Evolutionary conservation across 768 basidiomycete species (phyloP), one percentile per base, ranked within the genome.

Genomic region (Tricholoma terreum): DNA sequence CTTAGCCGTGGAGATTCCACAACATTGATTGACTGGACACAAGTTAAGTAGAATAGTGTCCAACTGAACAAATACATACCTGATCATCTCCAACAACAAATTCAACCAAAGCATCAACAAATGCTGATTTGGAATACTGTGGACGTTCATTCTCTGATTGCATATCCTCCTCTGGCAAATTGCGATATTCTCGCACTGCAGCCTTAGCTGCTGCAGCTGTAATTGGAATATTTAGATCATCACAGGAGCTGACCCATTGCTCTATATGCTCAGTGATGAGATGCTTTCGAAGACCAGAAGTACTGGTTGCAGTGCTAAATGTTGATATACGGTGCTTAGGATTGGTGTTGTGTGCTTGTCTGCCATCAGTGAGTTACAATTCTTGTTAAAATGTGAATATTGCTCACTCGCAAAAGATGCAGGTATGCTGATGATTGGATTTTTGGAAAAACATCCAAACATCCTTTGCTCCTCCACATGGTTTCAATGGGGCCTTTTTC

Each of bases 11-110:
- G 50, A 22, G 31, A 65, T 46, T 69, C 67, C 38, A 71, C 59
- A 27, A 69, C 59, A 56, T 69, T 71, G 53, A 69, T 48, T 10
- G 68, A 59, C 59, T 61, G 17, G 31, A 46, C 5, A 19, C 19
- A 2, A 2, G 10, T 33, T 33, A 33, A 10, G 10, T 33, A 6
- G 10, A 5, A 33, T 33, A 33, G 4, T 6, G n/a, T 52, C 5
- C 6, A 15, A n/a, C 6, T 6, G 21, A 6, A n/a, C 6, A 6
- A 14, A 27, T 14, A 56, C 59, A 6, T 46, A 67, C 68, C 58
- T 63, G 61, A 59, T 68, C 67, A 65, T 69, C 66, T 2, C 50
- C 67, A 11, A 68, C 60, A 58, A 69, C 62, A 43, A 65, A 70
- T 38, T 64, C 64, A 15, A 66, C 45, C 15, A 71, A 40, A 2